Evolutionary conservation across 768 basidiomycete genomes (phyloP), one percentile per base, ranked within the genome.

Genomic region (Suillus tomentosus): DNA sequence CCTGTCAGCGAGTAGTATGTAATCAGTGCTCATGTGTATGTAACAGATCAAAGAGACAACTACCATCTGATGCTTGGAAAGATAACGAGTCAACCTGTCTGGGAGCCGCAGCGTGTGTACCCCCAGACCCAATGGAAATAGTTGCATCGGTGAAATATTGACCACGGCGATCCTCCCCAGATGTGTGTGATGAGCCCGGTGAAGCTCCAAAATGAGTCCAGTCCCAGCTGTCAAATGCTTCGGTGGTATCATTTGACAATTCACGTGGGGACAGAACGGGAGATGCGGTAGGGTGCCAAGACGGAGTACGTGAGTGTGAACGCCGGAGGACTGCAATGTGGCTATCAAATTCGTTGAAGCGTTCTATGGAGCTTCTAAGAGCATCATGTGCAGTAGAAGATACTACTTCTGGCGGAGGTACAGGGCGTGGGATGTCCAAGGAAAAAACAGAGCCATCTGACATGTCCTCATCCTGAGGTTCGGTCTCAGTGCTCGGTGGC

Each of bases 401-500:
- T 34, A 53, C 40, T 22, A 61, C 67, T n/a, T 66, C 66, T 7
- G 67, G 65, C 9, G 66, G 66, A 13, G 68, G 50, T 9, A 64
- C 22, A 8, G 72, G 57, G 24, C 57, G 68, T 9, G 70, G 64
- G 15, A 67, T 36, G 34, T 74, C 74, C 24, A 76, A 64, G 51
- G 66, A 68, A 39, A 71, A 69, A 60, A 66, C 57, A 53, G 74
- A 70, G 65, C 79, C 78, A 65, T 83, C 82, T 27, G 79, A 70
- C 84, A 87, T 85, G 54, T 82, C 82, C 43, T 84, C 76, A 64
- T 85, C 84, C 60, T 83, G 80, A 34, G 84, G 75, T 34, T 78
- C 78, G 40, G 15, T 31, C 27, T 5, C 15, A 5, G 84, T 80
- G 10, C 80, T 79, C 9, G 82, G 79, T 11, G 83, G 70, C 51